A percentile compares a stretch with the other conserved stretches of the same genome.
Evolutionary conservation across 1,284 basidiomycete genomes (phyloP).

Genomic region (Malassezia sp.): DNA sequence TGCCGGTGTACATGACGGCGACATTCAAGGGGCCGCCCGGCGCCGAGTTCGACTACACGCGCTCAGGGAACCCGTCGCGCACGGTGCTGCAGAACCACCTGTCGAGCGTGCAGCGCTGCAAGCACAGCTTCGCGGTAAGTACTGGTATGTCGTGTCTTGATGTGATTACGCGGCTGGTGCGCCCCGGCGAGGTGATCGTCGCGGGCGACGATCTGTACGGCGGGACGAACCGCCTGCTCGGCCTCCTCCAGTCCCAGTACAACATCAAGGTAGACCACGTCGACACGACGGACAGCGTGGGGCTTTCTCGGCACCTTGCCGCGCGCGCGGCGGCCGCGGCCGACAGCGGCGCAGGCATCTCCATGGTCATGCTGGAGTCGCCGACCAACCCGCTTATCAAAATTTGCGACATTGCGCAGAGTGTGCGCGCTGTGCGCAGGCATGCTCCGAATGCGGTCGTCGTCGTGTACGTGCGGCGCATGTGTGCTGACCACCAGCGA

Average conservation of each 20-base stretch:
- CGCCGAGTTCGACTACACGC: conserved; percentile 75
- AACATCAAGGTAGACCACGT: conserved; percentile 85
- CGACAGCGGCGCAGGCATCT: conserved; percentile 24
- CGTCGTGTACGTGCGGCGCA: no score
- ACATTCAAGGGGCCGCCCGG: conserved; percentile 93
- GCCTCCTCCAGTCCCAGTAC: conserved; percentile 75
- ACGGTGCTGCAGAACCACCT: conserved; percentile 45
- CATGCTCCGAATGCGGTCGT: conserved; percentile 41
- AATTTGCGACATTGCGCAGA: conserved; percentile 70
- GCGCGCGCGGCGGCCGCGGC: conserved; percentile 26
- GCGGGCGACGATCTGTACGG: conserved; percentile 97
- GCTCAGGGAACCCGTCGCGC: conserved; percentile 92
- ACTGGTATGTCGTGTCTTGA: conserved; percentile 98
- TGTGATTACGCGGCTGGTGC: conserved; percentile 81
- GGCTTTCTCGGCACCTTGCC: conserved; percentile 32
- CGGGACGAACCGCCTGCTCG: conserved; percentile 87
- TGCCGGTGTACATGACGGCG: conserved; percentile 94
- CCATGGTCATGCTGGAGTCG: conserved; percentile 65
- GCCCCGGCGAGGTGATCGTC: conserved; percentile 85
- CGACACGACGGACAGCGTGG: conserved; percentile 68
- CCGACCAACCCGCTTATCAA: conserved; percentile 96
- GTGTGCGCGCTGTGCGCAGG: conserved; percentile 32
- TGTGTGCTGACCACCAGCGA: no score
- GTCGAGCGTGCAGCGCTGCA: conserved; percentile 40
- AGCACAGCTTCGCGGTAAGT: conserved; percentile 79